These are phyloP conservation scores for Gynandropsis gynandra DNA, from an alignment of 345 rosid species.

Conservation along the genomic window DNA sequence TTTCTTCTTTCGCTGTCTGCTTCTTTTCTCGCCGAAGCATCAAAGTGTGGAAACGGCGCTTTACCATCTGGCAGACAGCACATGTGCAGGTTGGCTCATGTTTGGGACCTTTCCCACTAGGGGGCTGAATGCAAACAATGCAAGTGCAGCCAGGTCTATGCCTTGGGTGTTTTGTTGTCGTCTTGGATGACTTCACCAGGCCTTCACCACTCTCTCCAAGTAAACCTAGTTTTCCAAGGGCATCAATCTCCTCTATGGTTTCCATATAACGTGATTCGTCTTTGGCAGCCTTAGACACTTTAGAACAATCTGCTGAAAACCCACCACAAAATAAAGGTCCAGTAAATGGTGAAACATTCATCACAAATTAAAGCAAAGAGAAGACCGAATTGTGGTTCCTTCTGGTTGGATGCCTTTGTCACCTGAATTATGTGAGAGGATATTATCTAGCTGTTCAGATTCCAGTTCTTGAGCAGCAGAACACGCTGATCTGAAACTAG, in stretches of 20 bases:
- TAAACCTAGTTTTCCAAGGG: no score
- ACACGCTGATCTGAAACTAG: constrained; percentile 46
- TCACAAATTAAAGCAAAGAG: neutral
- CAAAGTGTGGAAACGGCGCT: constrained; percentile 71
- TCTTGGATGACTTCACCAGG: constrained; percentile 55
- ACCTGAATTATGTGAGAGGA: constrained; percentile 36
- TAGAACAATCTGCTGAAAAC: constrained; percentile 32
- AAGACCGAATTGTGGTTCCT: neutral
- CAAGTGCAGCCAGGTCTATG: constrained; percentile 91
- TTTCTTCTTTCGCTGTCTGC: constrained; percentile 52
- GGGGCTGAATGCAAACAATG: constrained; percentile 90
- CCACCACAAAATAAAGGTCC: no score
- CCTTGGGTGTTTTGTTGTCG: constrained; percentile 86
- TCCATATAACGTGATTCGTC: constrained; percentile 38
- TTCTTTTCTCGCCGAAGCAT: constrained; percentile 65
- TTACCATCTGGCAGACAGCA: constrained; percentile 59
- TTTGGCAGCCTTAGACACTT: constrained; percentile 48
- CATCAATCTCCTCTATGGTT: constrained; percentile 53
- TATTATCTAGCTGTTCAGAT: constrained; percentile 51
- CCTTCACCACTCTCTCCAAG: no score
- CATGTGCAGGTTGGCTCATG: constrained; percentile 78
- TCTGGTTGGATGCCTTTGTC: constrained; percentile 25
- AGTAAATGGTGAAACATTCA: no score
- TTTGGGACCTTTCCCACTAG: constrained; percentile 85
- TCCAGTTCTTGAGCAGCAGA: constrained; percentile 49